Evolutionary conservation across 1,139 yeast species (phyloP).

Genomic region (Candida sp.): DNA sequence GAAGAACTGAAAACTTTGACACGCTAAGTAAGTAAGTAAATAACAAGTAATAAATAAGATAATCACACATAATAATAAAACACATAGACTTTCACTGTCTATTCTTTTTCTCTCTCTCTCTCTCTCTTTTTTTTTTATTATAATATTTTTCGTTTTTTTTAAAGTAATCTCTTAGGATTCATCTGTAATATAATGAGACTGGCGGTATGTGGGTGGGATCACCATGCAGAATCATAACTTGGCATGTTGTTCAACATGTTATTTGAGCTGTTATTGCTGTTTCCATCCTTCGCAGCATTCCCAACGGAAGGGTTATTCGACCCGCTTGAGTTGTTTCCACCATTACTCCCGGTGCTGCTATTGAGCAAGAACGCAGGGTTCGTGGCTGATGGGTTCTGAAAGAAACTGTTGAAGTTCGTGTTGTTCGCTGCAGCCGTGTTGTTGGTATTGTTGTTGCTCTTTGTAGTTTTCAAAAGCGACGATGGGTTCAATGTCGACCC

Average conservation of each 20-base stretch:
- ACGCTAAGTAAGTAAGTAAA: too few relatives aligned
- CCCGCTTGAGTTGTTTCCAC: too few relatives aligned
- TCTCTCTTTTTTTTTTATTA: too few relatives aligned
- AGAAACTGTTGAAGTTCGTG: conserved; percentile 3
- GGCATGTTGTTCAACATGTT: conserved; percentile 11
- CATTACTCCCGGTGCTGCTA: neutral
- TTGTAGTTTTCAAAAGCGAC: conserved; percentile 21
- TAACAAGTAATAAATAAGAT: neutral
- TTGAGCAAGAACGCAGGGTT: conserved; percentile 9
- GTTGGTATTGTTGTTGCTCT: conserved; percentile 8
- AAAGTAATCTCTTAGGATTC: too few relatives aligned
- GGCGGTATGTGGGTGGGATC: neutral
- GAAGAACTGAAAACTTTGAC: conserved; percentile 2
- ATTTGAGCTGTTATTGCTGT: neutral
- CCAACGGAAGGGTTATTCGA: neutral
- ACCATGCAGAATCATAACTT: conserved; percentile 14
- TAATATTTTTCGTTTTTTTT: too few relatives aligned
- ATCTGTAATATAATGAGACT: neutral
- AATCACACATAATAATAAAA: neutral
- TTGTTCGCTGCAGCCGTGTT: neutral
- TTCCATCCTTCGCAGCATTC: conserved; percentile 4
- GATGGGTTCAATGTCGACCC: conserved; percentile 30
- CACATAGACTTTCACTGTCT: neutral
- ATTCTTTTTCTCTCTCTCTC: too few relatives aligned
- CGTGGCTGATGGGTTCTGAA: conserved; percentile 2